Base-by-base conservation (phyloP, 495 filamentous ascomycete species). In the Penicillium nucicola region DNA sequence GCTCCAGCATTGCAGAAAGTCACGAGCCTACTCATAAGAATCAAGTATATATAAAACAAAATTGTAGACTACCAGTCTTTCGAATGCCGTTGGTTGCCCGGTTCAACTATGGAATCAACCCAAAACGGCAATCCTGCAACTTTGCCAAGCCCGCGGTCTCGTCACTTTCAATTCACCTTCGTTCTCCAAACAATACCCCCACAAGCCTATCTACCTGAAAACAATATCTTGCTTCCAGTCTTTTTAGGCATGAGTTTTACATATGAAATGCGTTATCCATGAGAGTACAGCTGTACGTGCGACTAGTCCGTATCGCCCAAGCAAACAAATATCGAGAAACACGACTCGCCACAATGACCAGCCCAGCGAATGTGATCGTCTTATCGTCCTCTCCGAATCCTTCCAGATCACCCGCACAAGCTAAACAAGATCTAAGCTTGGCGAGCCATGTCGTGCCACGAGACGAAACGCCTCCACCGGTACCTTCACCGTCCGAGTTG, bases 331-430 rank as follows among this genome's bases (percentile, higher is more conserved):
- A 14, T 22, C 18, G 22, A 30, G 30, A 48, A 36, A 37, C 51
- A 41, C 42, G 43, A 31, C 20, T 61, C 31, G 54, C 34, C 52
- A 69, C 50, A 42, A 75, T 72, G 69, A 39, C 43, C 42, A 55
- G 55, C 54, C 50, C 60, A 38, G 53, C 58, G 6, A 62, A 72
- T 40, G 61, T 68, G 37, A 64, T 74, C 35, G 39, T 74, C 22
- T 55, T 77, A 41, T 71, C 71, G 20, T 79, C 75, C 19, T 73
- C 75, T 6, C 73, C 76, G 19, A 64, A 58, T 31, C 48, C 45
- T 47, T 45, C 58, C 35, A 53, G 30, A 39, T 55, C 66, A 18
- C 65, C 59, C 22, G 45, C 45, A 14, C 47, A 36, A 31, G 35
- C 32, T 28, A 42, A 47, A 9, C 42, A 50, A 32, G 50, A 54